A percentile compares a stretch with the other conserved stretches of the same genome.
These are phyloP conservation scores for Antitrichia curtipendula DNA, from an alignment of 225 moss, liverwort and hornwort genomes.

Conservation along the genomic window DNA sequence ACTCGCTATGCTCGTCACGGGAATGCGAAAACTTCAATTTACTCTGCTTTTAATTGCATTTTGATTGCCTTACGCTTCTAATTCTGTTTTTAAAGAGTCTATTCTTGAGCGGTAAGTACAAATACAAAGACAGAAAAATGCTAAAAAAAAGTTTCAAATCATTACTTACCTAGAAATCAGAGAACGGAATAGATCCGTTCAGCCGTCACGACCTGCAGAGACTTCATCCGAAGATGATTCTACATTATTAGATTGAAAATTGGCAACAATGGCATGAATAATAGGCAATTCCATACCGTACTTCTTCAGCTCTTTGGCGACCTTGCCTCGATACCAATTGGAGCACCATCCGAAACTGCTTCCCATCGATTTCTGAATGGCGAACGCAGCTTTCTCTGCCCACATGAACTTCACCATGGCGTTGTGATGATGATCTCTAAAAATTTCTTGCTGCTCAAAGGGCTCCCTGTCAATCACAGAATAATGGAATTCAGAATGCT, in stretches of 20 bases:
- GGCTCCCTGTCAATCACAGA: background rate
- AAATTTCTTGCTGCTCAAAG: background rate
- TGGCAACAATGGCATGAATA: background rate
- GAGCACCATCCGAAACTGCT: conserved; percentile 37
- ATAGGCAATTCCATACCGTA: background rate
- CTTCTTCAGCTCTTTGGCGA: conserved; percentile 42
- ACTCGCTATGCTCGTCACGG: background rate
- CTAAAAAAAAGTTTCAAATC: background rate
- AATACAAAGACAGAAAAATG: background rate
- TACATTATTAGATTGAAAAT: background rate
- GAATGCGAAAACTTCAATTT: background rate
- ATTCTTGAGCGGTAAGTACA: background rate
- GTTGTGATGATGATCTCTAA: background rate
- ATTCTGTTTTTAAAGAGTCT: no score
- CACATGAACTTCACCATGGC: conserved; percentile 16
- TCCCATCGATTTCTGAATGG: conserved; percentile 28
- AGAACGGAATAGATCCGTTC: background rate
- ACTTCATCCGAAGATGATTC: background rate
- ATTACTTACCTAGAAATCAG: background rate
- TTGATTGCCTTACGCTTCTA: background rate
- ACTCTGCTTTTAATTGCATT: background rate
- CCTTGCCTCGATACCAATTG: conserved; percentile 34
- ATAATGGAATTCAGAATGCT: background rate
- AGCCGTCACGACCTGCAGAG: background rate
- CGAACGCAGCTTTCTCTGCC: conserved; percentile 20